These are phyloP conservation scores for Boletus coccyginus DNA, from an alignment of 768 basidiomycete species.

Conservation along the genomic window DNA sequence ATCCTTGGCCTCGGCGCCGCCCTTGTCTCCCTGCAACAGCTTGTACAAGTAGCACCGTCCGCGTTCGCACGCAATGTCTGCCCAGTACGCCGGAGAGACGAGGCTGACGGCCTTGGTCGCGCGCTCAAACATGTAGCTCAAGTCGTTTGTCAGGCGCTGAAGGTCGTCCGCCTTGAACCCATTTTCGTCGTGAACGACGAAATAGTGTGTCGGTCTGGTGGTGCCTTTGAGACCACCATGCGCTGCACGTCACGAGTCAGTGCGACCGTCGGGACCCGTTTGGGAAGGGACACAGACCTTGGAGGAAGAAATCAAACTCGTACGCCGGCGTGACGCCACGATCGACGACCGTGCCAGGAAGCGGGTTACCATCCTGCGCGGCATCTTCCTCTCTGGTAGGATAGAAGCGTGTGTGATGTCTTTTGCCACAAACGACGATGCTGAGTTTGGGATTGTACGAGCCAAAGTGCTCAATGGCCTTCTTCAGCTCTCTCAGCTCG, in stretches of 20 bases:
- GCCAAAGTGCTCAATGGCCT: slow-evolving; percentile 40
- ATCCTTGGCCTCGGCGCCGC: slow-evolving; percentile 17
- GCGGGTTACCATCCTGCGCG: slow-evolving; percentile 46
- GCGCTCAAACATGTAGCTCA: slow-evolving; percentile 57
- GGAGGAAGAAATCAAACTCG: slow-evolving; percentile 55
- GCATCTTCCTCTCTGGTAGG: slow-evolving; percentile 39
- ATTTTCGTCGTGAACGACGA: slow-evolving; percentile 54
- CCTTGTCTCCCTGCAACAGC: slow-evolving; percentile 36
- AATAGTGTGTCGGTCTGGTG: slow-evolving; percentile 52
- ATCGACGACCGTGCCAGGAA: slow-evolving; percentile 55
- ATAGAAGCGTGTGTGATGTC: slow-evolving; percentile 56
- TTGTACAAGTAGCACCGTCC: slow-evolving; percentile 51
- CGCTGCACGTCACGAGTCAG: slow-evolving; percentile 15
- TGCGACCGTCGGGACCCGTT: not conserved
- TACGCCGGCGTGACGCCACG: slow-evolving; percentile 52
- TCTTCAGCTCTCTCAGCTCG: slow-evolving; percentile 40
- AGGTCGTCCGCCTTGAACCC: slow-evolving; percentile 46
- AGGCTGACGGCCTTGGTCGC: slow-evolving; percentile 47
- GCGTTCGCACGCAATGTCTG: slow-evolving; percentile 50
- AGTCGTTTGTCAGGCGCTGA: slow-evolving; percentile 48
- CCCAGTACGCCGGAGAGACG: slow-evolving; percentile 39
- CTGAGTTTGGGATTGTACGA: slow-evolving; percentile 46
- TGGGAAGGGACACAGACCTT: slow-evolving; percentile 29
- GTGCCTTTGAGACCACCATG: slow-evolving; percentile 45
- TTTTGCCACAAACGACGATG: slow-evolving; percentile 55